Base-by-base conservation (phyloP, 306 rosid genomes). In the Sindora glabra region DNA sequence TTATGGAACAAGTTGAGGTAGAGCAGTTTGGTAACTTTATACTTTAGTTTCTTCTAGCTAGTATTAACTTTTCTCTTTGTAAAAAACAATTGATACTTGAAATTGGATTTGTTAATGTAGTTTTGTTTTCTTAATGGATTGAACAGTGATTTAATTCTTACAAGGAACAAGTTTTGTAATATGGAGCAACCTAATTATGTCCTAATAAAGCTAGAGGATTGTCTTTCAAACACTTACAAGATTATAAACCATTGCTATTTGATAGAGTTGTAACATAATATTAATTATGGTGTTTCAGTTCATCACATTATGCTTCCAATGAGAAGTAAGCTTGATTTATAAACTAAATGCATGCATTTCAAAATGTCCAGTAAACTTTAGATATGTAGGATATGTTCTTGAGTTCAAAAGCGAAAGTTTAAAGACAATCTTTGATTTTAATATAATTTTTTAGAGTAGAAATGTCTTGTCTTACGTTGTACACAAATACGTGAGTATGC, bases 181-280 rank as follows among this genome's bases (percentile, higher is more conserved):
- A 88, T 79, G 59, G 78, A 69, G 39, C 95, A 85, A 32, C 85
- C 88, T 17, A 48, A 59, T 56, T 85, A 81, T 74, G 56, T 72
- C 10, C 96, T 96, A 64, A 26, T 40, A 15, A 89, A 84, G 76
- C 48, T 88, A 61, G 84, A 79, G 25, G 67, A 74, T 27, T 45
- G 24, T 29, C 9, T 38, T 45, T 48, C 76, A 3, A 55, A 59
- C 13, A 68, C 45, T 46, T 50, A 74, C 25, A 53, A 24, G 27
- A 65, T 62, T 13, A 13, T 38, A 14, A 87, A 85, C 72, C 71
- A 85, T 58, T 83, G 95, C 77, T 91, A 91, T 78, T 39, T 77
- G 10, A 77, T 91, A n/a, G 83, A 81, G 80, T 41, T 91, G 65
- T 57, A 77, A 30, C 80, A 76, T 65, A 67, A 69, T 7, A 85